Evolutionary conservation across 2,329 filamentous ascomycete genomes (phyloP).

Genomic region (Trichoderma cornu-damae): DNA sequence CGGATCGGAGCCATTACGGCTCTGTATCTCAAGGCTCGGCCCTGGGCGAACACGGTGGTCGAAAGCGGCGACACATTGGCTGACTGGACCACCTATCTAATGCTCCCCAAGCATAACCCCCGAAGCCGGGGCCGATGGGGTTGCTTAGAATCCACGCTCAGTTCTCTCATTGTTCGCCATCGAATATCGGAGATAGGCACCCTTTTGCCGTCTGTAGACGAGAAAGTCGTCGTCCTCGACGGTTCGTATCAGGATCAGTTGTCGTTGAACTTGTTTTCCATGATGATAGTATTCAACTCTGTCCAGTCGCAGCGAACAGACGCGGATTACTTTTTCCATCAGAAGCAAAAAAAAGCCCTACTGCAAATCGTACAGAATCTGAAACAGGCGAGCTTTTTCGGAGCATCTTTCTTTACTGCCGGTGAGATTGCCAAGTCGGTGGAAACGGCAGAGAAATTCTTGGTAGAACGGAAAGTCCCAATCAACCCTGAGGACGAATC

Average conservation of each 20-base stretch:
- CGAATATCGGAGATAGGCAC: constrained; percentile 62
- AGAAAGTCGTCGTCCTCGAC: constrained; percentile 67
- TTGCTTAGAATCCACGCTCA: constrained; percentile 64
- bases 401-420: constrained; percentile 67
- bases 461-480: constrained; percentile 54
- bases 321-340: constrained; percentile 84
- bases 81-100: constrained; percentile 69
- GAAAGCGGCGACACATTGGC: constrained; percentile 54
- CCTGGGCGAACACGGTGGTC: constrained; percentile 63
- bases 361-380: constrained; percentile 69
- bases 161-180: constrained; percentile 78
- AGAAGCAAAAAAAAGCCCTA: constrained; percentile 62
- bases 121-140: constrained; percentile 53
- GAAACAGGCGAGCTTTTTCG: constrained; percentile 78
- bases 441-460: constrained; percentile 61
- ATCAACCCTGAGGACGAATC: constrained; percentile 57
- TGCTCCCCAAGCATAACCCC: constrained; percentile 49
- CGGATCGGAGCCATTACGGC: constrained; percentile 60
- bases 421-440: constrained; percentile 60
- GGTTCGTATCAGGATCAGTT: constrained; percentile 82
- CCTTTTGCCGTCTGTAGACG: constrained; percentile 66
- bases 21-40: constrained; percentile 69
- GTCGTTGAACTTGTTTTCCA: constrained; percentile 76
- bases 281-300: constrained; percentile 78
- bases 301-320: constrained; percentile 82